Conservation (phyloP, 1,284 basidiomycete species). For the Ganoderma sinense region DNA sequence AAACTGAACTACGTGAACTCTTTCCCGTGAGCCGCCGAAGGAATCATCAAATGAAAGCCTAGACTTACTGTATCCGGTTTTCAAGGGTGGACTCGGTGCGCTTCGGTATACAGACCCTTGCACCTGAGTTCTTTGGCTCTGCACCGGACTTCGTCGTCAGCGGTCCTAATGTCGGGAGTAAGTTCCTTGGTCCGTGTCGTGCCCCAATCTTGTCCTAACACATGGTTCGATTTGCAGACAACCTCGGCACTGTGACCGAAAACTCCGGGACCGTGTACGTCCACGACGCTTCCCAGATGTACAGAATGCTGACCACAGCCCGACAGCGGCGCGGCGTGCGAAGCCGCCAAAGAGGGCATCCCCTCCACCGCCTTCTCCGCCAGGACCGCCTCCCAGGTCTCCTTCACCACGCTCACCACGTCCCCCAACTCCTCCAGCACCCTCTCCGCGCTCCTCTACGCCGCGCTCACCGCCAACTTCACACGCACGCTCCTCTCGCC, state of each 20-base stretch:
- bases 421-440: slow-evolving; percentile 42
- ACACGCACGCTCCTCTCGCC: slow-evolving; percentile 45
- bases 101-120: slow-evolving; percentile 54
- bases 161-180: slow-evolving; percentile 60
- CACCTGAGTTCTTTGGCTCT: slow-evolving; percentile 50
- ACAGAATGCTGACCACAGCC: neutral
- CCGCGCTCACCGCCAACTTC: slow-evolving; percentile 50
- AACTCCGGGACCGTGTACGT: slow-evolving; percentile 59
- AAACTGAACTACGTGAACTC: slow-evolving; percentile 47
- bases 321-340: slow-evolving; percentile 55
- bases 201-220: neutral
- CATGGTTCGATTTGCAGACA: slow-evolving; percentile 39
- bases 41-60: neutral
- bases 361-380: slow-evolving; percentile 61
- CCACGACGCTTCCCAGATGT: neutral
- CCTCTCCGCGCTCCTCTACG: slow-evolving; percentile 49
- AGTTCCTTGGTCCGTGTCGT: slow-evolving; percentile 25
- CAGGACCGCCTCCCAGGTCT: slow-evolving; percentile 47
- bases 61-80: neutral
- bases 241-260: slow-evolving; percentile 44
- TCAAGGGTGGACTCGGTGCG: slow-evolving; percentile 50
- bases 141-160: slow-evolving; percentile 58
- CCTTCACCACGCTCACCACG: slow-evolving; percentile 53
- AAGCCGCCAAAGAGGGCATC: slow-evolving; percentile 53
- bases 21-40: slow-evolving; percentile 34